Evolutionary conservation across 2,329 filamentous ascomycete species (phyloP).

Genomic region (Cyclaneusma minus): DNA sequence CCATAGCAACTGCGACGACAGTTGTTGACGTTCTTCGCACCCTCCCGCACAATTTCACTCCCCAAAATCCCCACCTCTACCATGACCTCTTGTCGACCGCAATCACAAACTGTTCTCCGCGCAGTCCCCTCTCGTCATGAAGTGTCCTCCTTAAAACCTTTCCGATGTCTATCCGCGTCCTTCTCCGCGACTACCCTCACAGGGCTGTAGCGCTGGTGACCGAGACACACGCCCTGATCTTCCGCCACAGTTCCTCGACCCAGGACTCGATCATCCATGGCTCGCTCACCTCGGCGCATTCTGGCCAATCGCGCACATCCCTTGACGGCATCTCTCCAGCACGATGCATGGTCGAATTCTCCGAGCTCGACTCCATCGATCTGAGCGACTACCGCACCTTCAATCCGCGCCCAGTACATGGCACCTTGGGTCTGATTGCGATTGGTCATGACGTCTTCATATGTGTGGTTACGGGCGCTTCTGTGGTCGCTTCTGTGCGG

Average conservation of each 20-base stretch:
- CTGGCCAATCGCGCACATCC: constrained; percentile 25
- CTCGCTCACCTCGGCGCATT: constrained; percentile 36
- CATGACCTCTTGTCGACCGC: no score
- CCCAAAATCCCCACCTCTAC: no score
- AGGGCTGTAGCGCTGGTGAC: constrained; percentile 80
- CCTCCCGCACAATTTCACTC: no score
- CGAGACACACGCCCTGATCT: constrained; percentile 63
- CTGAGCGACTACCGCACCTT: constrained; percentile 64
- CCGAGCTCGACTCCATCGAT: constrained; percentile 44
- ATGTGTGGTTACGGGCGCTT: constrained; percentile 70
- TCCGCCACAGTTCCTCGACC: constrained; percentile 60
- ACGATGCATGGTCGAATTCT: constrained; percentile 77
- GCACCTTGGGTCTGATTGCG: constrained; percentile 77
- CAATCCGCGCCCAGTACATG: constrained; percentile 59
- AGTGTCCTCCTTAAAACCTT: no score
- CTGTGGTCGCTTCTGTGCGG: constrained; percentile 64
- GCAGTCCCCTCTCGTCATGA: no score
- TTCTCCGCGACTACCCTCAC: constrained; percentile 66
- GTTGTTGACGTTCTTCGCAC: no score
- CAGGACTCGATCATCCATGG: constrained; percentile 42
- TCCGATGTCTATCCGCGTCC: constrained; percentile 20
- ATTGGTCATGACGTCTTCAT: constrained; percentile 77
- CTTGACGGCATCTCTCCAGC: constrained; percentile 9
- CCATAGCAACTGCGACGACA: no score
- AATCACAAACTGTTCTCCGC: no score